phyloP scores from a whole-genome alignment of 768 basidiomycete genomes.

The Phylloporus arenicola region DNA sequence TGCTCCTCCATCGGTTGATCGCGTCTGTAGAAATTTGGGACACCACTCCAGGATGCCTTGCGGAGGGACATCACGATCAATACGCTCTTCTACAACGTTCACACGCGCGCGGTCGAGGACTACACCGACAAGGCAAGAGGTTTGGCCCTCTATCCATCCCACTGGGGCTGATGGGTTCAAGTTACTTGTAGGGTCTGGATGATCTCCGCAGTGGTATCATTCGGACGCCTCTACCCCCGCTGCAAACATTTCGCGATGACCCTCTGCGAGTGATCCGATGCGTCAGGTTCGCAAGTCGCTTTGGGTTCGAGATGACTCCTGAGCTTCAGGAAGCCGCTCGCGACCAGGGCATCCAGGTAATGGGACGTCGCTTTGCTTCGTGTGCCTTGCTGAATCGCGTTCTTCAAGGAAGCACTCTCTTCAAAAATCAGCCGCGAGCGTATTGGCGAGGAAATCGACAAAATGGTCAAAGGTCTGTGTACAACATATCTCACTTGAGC shows the following conservation, averaged over 20 bases:
- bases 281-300: constrained; percentile 86
- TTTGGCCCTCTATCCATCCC: neutral
- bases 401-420: constrained; percentile 52
- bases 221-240: constrained; percentile 82
- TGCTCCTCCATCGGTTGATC: neutral
- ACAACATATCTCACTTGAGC: neutral
- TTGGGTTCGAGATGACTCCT: constrained; percentile 72
- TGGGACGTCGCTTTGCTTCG: neutral
- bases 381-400: neutral
- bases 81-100: constrained; percentile 92
- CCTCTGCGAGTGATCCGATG: constrained; percentile 90
- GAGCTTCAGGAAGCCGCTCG: constrained; percentile 60
- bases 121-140: constrained; percentile 62
- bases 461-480: constrained; percentile 82
- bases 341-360: constrained; percentile 61
- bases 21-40: constrained; percentile 71
- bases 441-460: constrained; percentile 85
- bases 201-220: constrained; percentile 77
- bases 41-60: constrained; percentile 85
- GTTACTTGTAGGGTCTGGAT: constrained; percentile 60
- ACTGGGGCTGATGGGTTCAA: constrained; percentile 9
- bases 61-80: constrained; percentile 95
- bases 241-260: constrained; percentile 89
- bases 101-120: constrained; percentile 81
- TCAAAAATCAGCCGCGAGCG: constrained; percentile 87